phyloP scores from a whole-genome alignment of 257 asterid genomes.

The Salvia splendens region DNA sequence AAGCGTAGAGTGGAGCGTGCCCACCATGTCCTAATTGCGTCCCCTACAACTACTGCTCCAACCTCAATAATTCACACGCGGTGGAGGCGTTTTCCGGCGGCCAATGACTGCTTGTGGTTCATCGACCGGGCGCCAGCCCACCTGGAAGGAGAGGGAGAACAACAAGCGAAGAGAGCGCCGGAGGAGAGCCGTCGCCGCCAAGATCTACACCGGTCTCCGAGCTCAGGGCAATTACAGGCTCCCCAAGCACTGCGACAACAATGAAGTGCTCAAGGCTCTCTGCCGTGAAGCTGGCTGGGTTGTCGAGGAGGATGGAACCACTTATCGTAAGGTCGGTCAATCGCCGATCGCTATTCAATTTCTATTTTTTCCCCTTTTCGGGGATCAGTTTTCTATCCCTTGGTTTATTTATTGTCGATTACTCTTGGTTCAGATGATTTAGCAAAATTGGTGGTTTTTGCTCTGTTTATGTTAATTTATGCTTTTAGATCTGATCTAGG shows the following conservation, averaged over 20 bases:
- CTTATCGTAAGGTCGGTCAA: slow-evolving; percentile 77
- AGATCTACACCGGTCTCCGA: slow-evolving; percentile 72
- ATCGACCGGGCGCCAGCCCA: slow-evolving; percentile 50
- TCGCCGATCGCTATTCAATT: not conserved
- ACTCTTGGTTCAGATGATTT: not conserved
- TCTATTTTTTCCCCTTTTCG: not conserved
- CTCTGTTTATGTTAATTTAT: slow-evolving; percentile 2
- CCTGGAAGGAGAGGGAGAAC: slow-evolving; percentile 90
- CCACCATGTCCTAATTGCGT: slow-evolving; percentile 32
- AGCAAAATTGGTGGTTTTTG: not conserved
- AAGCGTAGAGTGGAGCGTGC: slow-evolving; percentile 47
- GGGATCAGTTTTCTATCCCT: not conserved
- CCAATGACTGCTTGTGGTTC: slow-evolving; percentile 43
- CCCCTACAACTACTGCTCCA: slow-evolving; percentile 26
- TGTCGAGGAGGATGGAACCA: slow-evolving; percentile 84
- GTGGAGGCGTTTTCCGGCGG: slow-evolving; percentile 11
- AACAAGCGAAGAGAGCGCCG: slow-evolving; percentile 75
- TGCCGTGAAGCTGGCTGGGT: slow-evolving; percentile 82
- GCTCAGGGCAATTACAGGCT: slow-evolving; percentile 74
- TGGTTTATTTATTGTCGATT: not conserved
- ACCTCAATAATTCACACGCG: slow-evolving; percentile 30
- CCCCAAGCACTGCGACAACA: slow-evolving; percentile 81
- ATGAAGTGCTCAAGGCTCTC: slow-evolving; percentile 82
- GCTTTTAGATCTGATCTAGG: slow-evolving; percentile 32
- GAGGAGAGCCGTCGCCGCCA: slow-evolving; percentile 78